Evolutionary conservation across 768 basidiomycete genomes (phyloP).

Genomic region (Lentinula aciculospora): DNA sequence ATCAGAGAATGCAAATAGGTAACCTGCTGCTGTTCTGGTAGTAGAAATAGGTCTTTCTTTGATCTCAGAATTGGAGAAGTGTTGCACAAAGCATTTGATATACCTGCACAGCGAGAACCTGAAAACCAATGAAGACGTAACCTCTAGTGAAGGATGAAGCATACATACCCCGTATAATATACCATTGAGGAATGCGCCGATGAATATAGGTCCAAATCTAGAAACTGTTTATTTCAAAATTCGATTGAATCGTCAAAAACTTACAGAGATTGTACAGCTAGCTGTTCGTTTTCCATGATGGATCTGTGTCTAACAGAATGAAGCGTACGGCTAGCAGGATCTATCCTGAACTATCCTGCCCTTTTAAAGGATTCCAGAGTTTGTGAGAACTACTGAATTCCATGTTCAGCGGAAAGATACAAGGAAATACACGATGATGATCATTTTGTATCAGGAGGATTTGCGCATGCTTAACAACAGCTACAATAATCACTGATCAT

Average conservation of each 20-base stretch:
- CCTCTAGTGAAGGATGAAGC: background rate
- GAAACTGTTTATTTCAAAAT: background rate
- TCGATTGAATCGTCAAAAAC: background rate
- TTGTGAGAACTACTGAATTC: too few species aligned
- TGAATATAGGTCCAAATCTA: slow-evolving; percentile 12
- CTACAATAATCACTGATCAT: too few species aligned
- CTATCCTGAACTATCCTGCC: too few species aligned
- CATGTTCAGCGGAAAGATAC: too few species aligned
- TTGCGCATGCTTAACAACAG: too few species aligned
- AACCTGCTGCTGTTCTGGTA: background rate
- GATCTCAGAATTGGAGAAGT: background rate
- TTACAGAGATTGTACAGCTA: background rate
- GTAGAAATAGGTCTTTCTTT: background rate
- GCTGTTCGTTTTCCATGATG: background rate
- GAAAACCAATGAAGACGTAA: background rate
- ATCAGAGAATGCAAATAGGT: background rate
- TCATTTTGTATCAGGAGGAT: too few species aligned
- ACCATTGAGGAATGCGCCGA: slow-evolving; percentile 10
- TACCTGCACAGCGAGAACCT: slow-evolving; percentile 7
- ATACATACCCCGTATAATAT: slow-evolving; percentile 10
- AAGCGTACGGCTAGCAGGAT: background rate
- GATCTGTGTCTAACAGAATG: background rate
- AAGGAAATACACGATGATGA: too few species aligned
- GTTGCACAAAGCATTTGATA: background rate
- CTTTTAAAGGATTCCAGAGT: too few species aligned